Evolutionary conservation across 306 rosid genomes (phyloP).

Genomic region (Cucumis hystrix): DNA sequence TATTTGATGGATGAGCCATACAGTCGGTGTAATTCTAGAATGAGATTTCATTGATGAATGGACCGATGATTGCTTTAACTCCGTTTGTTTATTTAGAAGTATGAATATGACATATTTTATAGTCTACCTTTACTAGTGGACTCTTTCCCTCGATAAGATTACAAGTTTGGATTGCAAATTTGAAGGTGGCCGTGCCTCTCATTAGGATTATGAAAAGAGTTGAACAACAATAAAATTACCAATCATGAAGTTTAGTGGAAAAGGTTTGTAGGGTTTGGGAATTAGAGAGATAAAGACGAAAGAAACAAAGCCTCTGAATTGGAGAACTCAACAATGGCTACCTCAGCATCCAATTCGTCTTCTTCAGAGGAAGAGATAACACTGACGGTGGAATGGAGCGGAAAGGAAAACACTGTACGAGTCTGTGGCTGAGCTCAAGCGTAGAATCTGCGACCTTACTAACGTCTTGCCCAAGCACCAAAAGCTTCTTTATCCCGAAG

Average conservation of each 20-base stretch:
- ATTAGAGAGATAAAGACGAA: neutral
- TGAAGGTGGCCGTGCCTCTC: no score
- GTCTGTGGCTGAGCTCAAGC: slow-evolving; percentile 66
- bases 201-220: no score
- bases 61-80: no score
- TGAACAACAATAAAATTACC: no score
- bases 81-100: no score
- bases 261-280: neutral
- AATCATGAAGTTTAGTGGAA: neutral
- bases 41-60: no score
- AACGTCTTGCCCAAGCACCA: slow-evolving; percentile 79
- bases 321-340: slow-evolving; percentile 19
- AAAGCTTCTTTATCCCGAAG: slow-evolving; percentile 80
- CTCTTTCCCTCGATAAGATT: no score
- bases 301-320: neutral
- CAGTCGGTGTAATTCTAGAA: no score
- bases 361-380: slow-evolving; percentile 54
- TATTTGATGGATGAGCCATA: no score
- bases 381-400: slow-evolving; percentile 71
- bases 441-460: slow-evolving; percentile 81
- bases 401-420: slow-evolving; percentile 77
- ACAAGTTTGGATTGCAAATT: no score
- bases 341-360: slow-evolving; percentile 22
- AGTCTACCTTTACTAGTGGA: no score
- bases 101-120: no score